Evolutionary conservation across 2,329 filamentous ascomycete species (phyloP), one percentile per base, ranked within the genome.

Genomic region (Aureobasidium sp.): DNA sequence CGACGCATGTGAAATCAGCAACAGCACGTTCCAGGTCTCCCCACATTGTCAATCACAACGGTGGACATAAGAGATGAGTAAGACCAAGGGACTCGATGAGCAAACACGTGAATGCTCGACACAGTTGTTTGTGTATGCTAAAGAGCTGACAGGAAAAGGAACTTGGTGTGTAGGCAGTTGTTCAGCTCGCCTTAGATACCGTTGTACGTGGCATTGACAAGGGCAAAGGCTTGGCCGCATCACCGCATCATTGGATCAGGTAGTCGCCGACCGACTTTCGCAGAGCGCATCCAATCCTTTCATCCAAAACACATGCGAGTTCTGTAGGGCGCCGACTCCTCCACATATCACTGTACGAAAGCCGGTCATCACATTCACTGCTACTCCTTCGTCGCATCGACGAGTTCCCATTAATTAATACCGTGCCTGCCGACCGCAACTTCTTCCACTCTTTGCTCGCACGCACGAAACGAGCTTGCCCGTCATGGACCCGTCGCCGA

Each of bases 41-140:
- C 51, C 51, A 55, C 51, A 55, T 23, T 43, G 37, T 54, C 50
- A 54, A 42, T 54, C 50, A 51, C 37, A 55, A 55, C 51, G n/a
- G 38, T n/a, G 23, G 9, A 29, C 43, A n/a, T n/a, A 29, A 21
- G 37, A 40, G 21, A 27, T 11, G 50, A 38, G 23, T 10, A 13
- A 40, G 23, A 40, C 2, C 4, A 38, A 42, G 21, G 11, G 23
- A 37, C 19, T 25, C 23, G 23, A 53, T 38, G 13, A 27, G 6
- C 8, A 33, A 17, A 23, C 51, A 31, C 38, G 13, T 33, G 27
- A 9, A 43, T 17, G 25, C 25, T 19, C 6, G 23, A 53, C 17
- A 40, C 9, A 27, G 10, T 23, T 10, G 19, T 42, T 31, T 29
- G n/a, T 10, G 11, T 5, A 43, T 4, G 10, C 9, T 9, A 15